Evolutionary conservation across 2,329 filamentous ascomycete genomes (phyloP), one percentile per base, ranked within the genome.

Genomic region (Fusarium chuoi): DNA sequence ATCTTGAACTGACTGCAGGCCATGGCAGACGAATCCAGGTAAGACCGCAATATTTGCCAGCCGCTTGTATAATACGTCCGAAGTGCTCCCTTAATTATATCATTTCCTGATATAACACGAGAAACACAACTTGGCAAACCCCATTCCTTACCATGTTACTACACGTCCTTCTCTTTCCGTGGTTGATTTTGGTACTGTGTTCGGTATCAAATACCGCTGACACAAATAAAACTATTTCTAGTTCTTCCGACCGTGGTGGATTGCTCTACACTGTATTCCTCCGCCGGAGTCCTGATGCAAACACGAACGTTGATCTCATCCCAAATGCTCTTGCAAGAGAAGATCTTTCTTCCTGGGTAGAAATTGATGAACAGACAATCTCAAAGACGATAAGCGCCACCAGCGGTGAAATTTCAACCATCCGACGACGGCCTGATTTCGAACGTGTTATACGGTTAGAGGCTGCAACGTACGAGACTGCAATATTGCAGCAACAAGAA

Each of bases 31-130:
- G 18, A 38, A 26, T 3, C 8, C 6, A 35, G 33, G n/a, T 12
- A 26, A 36, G 17, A 8, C 12, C 6, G 8, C 6, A 3, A 14
- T 26, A 14, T 7, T 13, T n/a, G 10, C 10, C 10, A 28, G 26
- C 26, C 6, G 17, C 7, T 6, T 5, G 4, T 22, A n/a, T 18
- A 33, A 33, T 0, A n/a, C 1, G 3, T n/a, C 4, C 7, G 5
- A 9, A n/a, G 11, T 3, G 11, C 11, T 33, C 22, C 22, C 10
- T 7, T 18, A 15, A 33, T 3, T 13, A 12, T 17, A n/a, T 30
- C 6, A 49, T 30, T 6, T 30, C 6, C 6, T 17, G 2, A 15
- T 17, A n/a, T n/a, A 9, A 17, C 20, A 18, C 15, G 6, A 49
- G 15, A 33, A n/a, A 10, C 7, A 9, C 3, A n/a, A 24, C 11